Evolutionary conservation across 2,329 filamentous ascomycete species (phyloP), one percentile per base, ranked within the genome.

Genomic region (Pyricularia grisea): DNA sequence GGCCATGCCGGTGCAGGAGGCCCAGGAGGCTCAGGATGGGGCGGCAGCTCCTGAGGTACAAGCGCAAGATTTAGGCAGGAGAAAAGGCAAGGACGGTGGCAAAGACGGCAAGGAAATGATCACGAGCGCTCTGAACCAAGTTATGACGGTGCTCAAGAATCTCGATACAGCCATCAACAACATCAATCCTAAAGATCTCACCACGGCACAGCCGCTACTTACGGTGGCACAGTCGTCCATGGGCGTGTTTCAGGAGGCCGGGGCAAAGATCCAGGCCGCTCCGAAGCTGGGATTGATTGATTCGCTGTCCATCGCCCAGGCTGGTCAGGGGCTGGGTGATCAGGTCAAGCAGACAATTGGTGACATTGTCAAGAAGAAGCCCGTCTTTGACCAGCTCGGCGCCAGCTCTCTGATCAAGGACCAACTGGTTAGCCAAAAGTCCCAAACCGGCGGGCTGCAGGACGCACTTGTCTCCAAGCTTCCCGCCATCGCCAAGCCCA

Each of bases 401-500:
- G 74, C 72, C 64, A 74, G 72, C 33, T 68, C 69, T 33, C 64
- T 74, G 25, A 74, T 74, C 65, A 71, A 71, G 36, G 69, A 73
- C 67, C 70, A 73, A 67, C 72, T 75, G 64, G 70, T 72, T 63
- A 42, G 72, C 27, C 74, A 75, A 68, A 72, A 75, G 73, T 61
- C 68, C 1, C 69, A 68, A 2, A 68, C 72, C 60, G 23, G 61
- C 4, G 74, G 90, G 25, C 73, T 75, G 30, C 72, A 73, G 68
- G 70, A 70, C 27, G 73, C 74, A 28, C 67, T 75, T 27, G 71
- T 75, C 23, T 71, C 70, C 70, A 75, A 75, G 72, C 71, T 75
- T 6, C 74, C 74, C 42, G 70, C 70, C 11, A 73, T 75, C 36
- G 74, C 73, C 60, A 72, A 74, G 70, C 28, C 70, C n/a, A 74